Evolutionary conservation across 768 basidiomycete species (phyloP), one percentile per base, ranked within the genome.

Genomic region (Psilocybe cubensis): DNA sequence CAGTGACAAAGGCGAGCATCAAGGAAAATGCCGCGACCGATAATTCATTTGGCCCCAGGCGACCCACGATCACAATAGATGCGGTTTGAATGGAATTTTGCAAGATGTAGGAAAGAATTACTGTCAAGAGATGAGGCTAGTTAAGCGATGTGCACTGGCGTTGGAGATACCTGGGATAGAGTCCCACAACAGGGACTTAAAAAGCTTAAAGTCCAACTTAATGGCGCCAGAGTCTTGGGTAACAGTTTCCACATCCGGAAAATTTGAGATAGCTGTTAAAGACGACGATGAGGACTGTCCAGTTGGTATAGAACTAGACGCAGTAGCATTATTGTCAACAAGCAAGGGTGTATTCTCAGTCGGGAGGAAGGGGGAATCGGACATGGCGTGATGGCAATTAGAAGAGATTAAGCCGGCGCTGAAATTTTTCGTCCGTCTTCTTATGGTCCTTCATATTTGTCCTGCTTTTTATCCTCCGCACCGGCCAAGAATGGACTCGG

Each of bases 1-100:
- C 87, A 79, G 89, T 88, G 7, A 90, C 89, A 67, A 85, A 88
- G 12, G 88, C 89, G 63, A 92, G 72, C 89, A 91, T 91, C 67
- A 88, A 73, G 25, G 87, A 80, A 63, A 91, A 88, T 41, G 90
- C 88, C 11, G 90, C 81, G 1, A 83, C 85, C 1, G 88, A 88
- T 14, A 92, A 75, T 64, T 88, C 84, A 60, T 86, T 75, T 18
- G 89, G 83, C 2, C 90, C 89, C 8, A 91, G 78, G 18, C 83
- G 83, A 23, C 88, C 88, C 10, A 80, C 81, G 61, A 91, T 78
- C 29, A 89, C 62, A 50, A 90, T 78, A 17, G 87, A 82, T 17
- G 77, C 73, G 3, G 88, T 87, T 68, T 90, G 89, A 33, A 89
- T 79, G 3, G 88, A 90, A 65, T 89, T 89, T 69, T 91, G 89